Percentiles rank a stretch among this genome's conserved stretches.
These are phyloP conservation scores for Graphilbum sp. DNA, from an alignment of 2,329 filamentous ascomycete genomes.

Conservation along the genomic window DNA sequence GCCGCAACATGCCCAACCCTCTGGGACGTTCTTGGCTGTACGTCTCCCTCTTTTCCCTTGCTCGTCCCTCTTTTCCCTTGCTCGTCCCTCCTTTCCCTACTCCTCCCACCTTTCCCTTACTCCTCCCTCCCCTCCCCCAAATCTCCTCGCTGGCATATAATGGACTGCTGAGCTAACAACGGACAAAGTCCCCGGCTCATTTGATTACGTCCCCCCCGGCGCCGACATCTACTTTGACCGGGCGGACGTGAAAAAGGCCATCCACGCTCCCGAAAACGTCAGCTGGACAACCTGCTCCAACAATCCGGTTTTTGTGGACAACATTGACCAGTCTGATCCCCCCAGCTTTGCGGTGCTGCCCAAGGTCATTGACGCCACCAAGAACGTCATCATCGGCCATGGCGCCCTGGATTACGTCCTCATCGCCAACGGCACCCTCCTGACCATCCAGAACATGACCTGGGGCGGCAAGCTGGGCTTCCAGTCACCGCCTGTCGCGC, in stretches of 20 bases:
- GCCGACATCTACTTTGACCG: conserved; percentile 54
- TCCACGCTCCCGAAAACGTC: conserved; percentile 13
- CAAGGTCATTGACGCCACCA: conserved; percentile 54
- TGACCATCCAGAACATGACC: conserved; percentile 68
- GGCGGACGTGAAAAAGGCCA: conserved; percentile 23
- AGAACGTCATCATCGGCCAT: conserved; percentile 59
- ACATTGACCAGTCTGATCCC: conserved; percentile 33
- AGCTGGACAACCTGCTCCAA: conserved; percentile 41
- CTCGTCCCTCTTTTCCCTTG: no score
- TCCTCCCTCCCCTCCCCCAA: no score
- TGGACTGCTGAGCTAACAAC: no score
- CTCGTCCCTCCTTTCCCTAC: no score
- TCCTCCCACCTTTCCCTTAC: no score
- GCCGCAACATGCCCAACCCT: conserved; percentile 53
- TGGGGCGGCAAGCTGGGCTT: conserved; percentile 61
- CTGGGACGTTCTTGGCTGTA: conserved; percentile 49
- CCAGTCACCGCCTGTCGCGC: conserved; percentile 37
- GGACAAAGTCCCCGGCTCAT: conserved; percentile 35
- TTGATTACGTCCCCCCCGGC: conserved; percentile 46
- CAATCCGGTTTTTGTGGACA: conserved; percentile 19
- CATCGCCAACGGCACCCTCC: conserved; percentile 50
- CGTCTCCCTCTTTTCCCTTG: neutral
- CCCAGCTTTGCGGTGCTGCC: conserved; percentile 45
- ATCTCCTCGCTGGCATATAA: no score
- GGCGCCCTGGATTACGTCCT: conserved; percentile 55